A percentile compares a stretch with the other conserved stretches of the same genome.
Evolutionary conservation across 768 basidiomycete genomes (phyloP).

Genomic region (Trametes cingulata): DNA sequence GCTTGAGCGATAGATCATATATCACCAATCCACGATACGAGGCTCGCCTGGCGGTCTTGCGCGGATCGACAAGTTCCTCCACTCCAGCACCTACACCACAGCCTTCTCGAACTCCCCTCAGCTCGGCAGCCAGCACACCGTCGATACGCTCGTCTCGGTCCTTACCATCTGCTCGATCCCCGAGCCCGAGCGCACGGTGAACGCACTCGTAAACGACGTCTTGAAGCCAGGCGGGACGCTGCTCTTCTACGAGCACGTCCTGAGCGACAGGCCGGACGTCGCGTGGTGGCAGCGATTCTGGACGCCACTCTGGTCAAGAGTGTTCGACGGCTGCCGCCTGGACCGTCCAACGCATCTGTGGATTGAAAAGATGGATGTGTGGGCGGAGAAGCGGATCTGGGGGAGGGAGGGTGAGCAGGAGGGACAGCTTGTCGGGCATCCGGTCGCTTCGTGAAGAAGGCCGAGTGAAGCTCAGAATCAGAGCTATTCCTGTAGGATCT

Average conservation of each 20-base stretch:
- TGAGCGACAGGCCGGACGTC: constrained; percentile 51
- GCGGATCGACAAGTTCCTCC: constrained; percentile 89
- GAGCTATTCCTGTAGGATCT: too few species aligned
- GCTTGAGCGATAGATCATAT: too few species aligned
- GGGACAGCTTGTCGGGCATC: constrained; percentile 64
- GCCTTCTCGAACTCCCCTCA: constrained; percentile 84
- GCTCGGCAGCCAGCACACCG: constrained; percentile 37
- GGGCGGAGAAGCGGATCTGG: constrained; percentile 50
- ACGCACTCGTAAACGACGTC: constrained; percentile 47
- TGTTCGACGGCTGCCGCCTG: constrained; percentile 65
- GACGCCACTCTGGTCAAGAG: constrained; percentile 64
- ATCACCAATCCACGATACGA: constrained; percentile 75
- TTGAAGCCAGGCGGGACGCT: constrained; percentile 66
- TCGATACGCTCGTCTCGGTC: constrained; percentile 66
- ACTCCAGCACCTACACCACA: constrained; percentile 70
- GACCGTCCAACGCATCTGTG: constrained; percentile 56
- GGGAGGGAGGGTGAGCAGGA: constrained; percentile 52
- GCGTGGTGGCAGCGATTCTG: constrained; percentile 75
- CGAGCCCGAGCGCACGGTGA: constrained; percentile 49
- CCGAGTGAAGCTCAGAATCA: background rate
- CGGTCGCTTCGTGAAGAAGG: constrained; percentile 56
- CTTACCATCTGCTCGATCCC: constrained; percentile 70
- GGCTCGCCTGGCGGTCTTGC: constrained; percentile 93
- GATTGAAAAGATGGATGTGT: constrained; percentile 47
- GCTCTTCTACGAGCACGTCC: constrained; percentile 72